A percentile compares a stretch with the other conserved stretches of the same genome.
phyloP scores from a whole-genome alignment of 345 rosid genomes.

The Salix caprea region DNA sequence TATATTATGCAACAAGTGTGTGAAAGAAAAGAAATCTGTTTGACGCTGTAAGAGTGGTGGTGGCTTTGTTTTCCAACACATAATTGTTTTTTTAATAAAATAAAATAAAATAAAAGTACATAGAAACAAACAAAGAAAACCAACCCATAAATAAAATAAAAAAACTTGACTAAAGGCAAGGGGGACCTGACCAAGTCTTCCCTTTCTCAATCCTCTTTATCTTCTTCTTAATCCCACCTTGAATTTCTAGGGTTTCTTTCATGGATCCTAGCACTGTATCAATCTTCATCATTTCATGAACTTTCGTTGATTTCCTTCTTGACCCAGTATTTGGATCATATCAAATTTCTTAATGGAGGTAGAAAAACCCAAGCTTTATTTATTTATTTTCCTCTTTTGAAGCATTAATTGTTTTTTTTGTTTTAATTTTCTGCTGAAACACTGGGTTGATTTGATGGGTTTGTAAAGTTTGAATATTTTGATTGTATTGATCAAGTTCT shows the following conservation, averaged over 20 bases:
- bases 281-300: constrained; percentile 14
- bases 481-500: constrained; percentile 6
- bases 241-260: constrained; percentile 35
- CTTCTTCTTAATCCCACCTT: constrained; percentile 16
- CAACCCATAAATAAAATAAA: constrained; percentile 9
- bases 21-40: not conserved
- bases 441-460: not conserved
- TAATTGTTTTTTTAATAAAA: not conserved
- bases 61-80: constrained; percentile 20
- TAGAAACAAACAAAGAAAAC: constrained; percentile 9
- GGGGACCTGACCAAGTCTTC: constrained; percentile 14
- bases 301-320: constrained; percentile 27
- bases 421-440: not conserved
- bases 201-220: not conserved
- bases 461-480: constrained; percentile 1
- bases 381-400: not conserved
- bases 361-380: not conserved
- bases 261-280: constrained; percentile 26
- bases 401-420: not conserved
- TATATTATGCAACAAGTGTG: not conserved
- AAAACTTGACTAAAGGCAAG: constrained; percentile 11
- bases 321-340: constrained; percentile 29
- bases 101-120: not conserved
- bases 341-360: constrained; percentile 42
- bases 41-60: not conserved